Base-by-base conservation (phyloP, 1,139 yeast species). In the Yamadazyma siamensis region DNA sequence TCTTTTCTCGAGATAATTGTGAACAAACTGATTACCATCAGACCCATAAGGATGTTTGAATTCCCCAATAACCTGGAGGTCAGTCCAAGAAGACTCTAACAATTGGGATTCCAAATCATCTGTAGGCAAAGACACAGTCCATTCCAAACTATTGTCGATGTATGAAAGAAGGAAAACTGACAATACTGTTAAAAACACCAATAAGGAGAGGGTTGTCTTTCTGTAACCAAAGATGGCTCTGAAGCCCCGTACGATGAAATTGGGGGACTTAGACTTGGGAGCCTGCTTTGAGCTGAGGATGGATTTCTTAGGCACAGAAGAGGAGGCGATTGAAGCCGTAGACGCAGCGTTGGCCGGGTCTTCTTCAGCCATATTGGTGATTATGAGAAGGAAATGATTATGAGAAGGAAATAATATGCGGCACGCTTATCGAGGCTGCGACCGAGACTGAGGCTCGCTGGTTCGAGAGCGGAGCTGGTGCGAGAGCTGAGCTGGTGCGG, bases 11-110 rank as follows among this genome's bases (percentile, higher is more conserved):
- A 89, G 57, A 49, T 78, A 85, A 40, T 77, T 80, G 52, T 84
- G 91, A 10, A 87, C 87, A 17, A 59, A 64, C 50, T 82, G 94
- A 54, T 87, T 88, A 6, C 80, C 85, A 34, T 65, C 72, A 0
- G 95, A 80, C 16, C 77, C 76, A 54, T 83, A 88, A 0, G 96
- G 87, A 56, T 89, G 96, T 38, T 77, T 77, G 25, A 68, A 55
- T 24, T 58, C 50, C 0, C 91, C 81, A 11, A 88, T 80, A 7
- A 58, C 54, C 52, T 85, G 94, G 33, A 87, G 65, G 44, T 80
- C 84, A 4, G 56, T 42, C 95, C 95, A 87, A 6, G 69, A 44
- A 3, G 80, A 65, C 1, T 68, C 54, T 11, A 72, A 60, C 5
- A 79, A 50, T 6, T 56, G 44, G 10, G 41, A 26, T 28, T 73